Base-by-base conservation (phyloP, 2,329 filamentous ascomycete species). In the Pseudocercospora pini-densiflorae region DNA sequence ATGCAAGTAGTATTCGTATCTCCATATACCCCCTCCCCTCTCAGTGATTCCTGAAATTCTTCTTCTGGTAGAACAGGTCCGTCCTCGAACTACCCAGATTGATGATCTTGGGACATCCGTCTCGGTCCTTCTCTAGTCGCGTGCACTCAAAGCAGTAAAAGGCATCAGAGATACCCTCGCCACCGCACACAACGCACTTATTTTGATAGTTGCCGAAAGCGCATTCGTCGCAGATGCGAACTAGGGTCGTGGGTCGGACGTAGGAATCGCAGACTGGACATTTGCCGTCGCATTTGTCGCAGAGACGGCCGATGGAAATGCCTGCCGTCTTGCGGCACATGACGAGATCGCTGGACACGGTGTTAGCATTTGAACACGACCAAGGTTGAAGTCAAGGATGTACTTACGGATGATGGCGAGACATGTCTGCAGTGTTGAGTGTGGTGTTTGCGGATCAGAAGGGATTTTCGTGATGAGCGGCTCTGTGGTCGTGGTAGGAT, bases 81-180 rank as follows among this genome's bases (percentile, higher is more conserved):
- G 95, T 99, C 82, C 95, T 89, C 66, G 91, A 95, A 84, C 92
- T 97, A 49, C 95, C 95, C 77, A 99, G 82, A 79, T 99, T 99
- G 78, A 99, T 98, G 81, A 99, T 99, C 88, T 99, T 99, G 62
- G 95, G 95, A 80, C 95, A 99, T 1, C 95, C 95, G 78, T 99
- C 95, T 68, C 95, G 86, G 79, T 99, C 95, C 82, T 98, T 99
- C 80, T 99, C 95, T 16, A 99, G 83, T 7, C 95, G 88, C 66
- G 95, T 99, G 80, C 95, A 99, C 82, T 99, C 95, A 78, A 98
- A 98, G 85, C 95, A 99, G 84, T 99, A 99, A 81, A 98, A 98
- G 59, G 95, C 95, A 79, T 99, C 95, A 36, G 92, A 95, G 79
- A 99, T 99, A 31, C 95, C 95, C 83, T 98, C 95, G 74, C 95